Percentiles rank a stretch among this genome's conserved stretches.
phyloP scores from a whole-genome alignment of 345 rosid species.

The Salix koriyanagi region DNA sequence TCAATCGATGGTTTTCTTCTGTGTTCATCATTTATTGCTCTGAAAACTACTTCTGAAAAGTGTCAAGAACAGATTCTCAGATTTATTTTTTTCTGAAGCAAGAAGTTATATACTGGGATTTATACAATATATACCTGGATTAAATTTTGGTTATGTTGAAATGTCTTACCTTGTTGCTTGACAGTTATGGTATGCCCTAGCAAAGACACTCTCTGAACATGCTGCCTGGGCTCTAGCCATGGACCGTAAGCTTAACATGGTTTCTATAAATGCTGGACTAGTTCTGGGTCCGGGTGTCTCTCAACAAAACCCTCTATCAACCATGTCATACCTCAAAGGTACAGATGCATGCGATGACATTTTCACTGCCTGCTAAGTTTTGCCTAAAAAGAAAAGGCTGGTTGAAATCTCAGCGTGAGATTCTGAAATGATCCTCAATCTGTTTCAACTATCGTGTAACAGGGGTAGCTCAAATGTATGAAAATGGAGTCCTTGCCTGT shows the following conservation, averaged over 20 bases:
- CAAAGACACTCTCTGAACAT: constrained; percentile 72
- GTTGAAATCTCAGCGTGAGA: background rate
- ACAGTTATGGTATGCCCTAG: constrained; percentile 76
- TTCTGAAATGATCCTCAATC: background rate
- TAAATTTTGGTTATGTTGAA: background rate
- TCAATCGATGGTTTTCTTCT: too few species aligned
- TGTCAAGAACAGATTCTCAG: too few species aligned
- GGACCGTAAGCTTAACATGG: constrained; percentile 81
- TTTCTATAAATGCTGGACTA: constrained; percentile 72
- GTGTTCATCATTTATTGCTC: too few species aligned
- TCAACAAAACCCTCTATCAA: constrained; percentile 57
- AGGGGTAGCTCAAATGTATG: constrained; percentile 87
- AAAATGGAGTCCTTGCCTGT: constrained; percentile 64
- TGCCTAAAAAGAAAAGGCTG: background rate
- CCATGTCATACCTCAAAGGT: constrained; percentile 85
- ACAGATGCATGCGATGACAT: background rate
- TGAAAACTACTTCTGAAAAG: too few species aligned
- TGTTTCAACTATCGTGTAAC: background rate
- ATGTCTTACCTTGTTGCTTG: background rate
- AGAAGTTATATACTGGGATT: too few species aligned
- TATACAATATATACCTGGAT: too few species aligned
- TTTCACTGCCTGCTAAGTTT: background rate
- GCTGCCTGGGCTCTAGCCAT: constrained; percentile 94
- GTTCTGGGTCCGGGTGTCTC: constrained; percentile 65
- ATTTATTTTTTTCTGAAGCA: too few species aligned